Conservation (phyloP, 208 protist species). For the Trypanosoma rangeli region DNA sequence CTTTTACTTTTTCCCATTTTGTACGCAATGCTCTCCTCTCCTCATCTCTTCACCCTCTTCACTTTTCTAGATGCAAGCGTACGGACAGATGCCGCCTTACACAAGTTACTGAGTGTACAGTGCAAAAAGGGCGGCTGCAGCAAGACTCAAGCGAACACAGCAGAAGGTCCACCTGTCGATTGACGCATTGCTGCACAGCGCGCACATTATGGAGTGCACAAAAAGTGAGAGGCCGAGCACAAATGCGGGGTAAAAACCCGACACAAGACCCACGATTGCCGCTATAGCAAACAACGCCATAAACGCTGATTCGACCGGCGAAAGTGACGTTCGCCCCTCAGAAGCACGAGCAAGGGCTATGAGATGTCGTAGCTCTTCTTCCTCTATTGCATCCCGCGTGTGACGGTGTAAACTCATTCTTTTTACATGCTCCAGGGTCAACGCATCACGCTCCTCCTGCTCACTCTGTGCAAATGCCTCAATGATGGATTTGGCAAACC, state of each 20-base stretch:
- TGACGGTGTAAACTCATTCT: constrained; percentile 14
- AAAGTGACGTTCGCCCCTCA: background rate
- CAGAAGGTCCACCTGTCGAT: constrained; percentile 31
- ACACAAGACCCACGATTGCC: constrained; percentile 32
- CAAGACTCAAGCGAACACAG: constrained; percentile 34
- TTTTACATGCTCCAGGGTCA: constrained; percentile 24
- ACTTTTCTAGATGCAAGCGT: background rate
- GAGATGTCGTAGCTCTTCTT: constrained; percentile 22
- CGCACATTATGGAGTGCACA: constrained; percentile 44
- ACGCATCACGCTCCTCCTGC: constrained; percentile 55
- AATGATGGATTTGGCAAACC: constrained; percentile 86
- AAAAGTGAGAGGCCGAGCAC: constrained; percentile 42
- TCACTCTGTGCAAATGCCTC: constrained; percentile 78
- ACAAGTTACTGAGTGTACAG: constrained; percentile 7
- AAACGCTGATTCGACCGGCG: constrained; percentile 1
- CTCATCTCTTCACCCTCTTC: background rate
- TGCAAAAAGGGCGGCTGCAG: constrained; percentile 39
- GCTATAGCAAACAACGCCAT: constrained; percentile 2
- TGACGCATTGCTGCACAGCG: constrained; percentile 34
- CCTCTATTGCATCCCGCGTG: constrained; percentile 5
- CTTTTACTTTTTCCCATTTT: background rate
- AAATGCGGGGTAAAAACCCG: constrained; percentile 26
- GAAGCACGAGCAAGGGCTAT: constrained; percentile 18
- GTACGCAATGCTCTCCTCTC: background rate
- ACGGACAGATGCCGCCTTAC: background rate